Base-by-base conservation (phyloP, 139 green algal genomes). In the Asterochloris sp. region DNA sequence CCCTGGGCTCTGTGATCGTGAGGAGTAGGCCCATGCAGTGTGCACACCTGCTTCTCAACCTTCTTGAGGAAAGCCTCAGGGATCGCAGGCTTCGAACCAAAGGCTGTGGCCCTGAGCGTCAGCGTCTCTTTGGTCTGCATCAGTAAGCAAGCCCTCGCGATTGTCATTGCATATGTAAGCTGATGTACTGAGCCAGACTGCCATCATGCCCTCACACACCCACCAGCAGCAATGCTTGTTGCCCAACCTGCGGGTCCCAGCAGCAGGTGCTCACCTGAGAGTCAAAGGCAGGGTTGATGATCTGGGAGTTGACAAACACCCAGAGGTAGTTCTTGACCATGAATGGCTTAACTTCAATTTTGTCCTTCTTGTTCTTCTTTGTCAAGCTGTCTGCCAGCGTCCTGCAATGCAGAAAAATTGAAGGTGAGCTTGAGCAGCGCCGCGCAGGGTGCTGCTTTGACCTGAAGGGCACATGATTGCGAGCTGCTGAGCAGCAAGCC, bases 211-310 rank as follows among this genome's bases (percentile, higher is more conserved):
- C 17, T 26, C 9, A 8, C 66, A 71, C 21, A 24, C 38, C 38
- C 38, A 14, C 19, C 13, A 76, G 26, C 71, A 76, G 24, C 71
- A 47, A 17, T 14, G 38, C n/a, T 54, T 21, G 19, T 24, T 61
- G 47, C 29, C 24, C 1, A 61, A 28, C 13, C n/a, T 60, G n/a
- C 24, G 47, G 12, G 38, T 29, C 12, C 13, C 15, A 24, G 12
- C 11, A 27, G 0, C 17, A 74, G 73, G 61, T 68, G 15, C 38
- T 27, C n/a, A 92, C 92, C 94, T 99, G 96, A 0, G 94, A 98
- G 88, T 99, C 97, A 83, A 99, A 99, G 11, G 97, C 94, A 13
- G 97, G 97, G 86, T 99, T 99, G 82, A 98, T 96, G 29, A 99
- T 95, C 80, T 96, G 87, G 82, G 91, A 92, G 87, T 99, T 99